Base-by-base conservation (phyloP, 306 rosid genomes). In the Dryas alaskensis region DNA sequence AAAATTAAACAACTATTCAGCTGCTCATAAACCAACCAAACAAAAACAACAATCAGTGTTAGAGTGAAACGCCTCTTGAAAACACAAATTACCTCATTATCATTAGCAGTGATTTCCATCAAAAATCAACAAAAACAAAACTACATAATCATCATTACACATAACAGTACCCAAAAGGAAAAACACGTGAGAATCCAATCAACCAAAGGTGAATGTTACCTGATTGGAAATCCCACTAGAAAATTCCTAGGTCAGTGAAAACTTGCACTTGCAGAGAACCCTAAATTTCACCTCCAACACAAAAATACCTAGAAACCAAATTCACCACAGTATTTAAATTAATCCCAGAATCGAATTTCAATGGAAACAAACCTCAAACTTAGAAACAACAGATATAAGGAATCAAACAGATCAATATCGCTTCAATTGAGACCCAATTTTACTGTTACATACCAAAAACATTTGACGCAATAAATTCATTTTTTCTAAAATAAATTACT, bases 211-310 rank as follows among this genome's bases (percentile, higher is more conserved):
- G 74, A 65, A 25, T 17, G 16, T 77, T 60, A 85, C 80, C 72
- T 71, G 82, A 72, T 58, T 37, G 80, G 13, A 77, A 69, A 72
- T 52, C 57, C 76, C 72, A 58, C 79, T n/a, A 16, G 43, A 27
- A 74, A 49, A 78, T 67, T 79, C 54, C 69, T 53, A 9, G 43
- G 53, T 50, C 57, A 78, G 61, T 65, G 51, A 76, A 46, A 60
- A 68, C 40, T 68, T 74, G 80, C 75, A 65, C 65, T 63, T 76
- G n/a, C 71, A 60, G 47, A 59, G 53, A 44, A 44, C 69, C 72
- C 68, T 2, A 65, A 69, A 45, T 16, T 62, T 13, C 75, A 60
- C 75, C 75, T n/a, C 60, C 74, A 71, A 63, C 62, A 70, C 37
- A 57, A 67, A 73, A 14, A 47, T 40, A 67, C 57, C 72, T 61